A percentile compares a stretch with the other conserved stretches of the same genome.
Conservation (phyloP, 1,139 yeast species). For the Blastobotrys proliferans region DNA sequence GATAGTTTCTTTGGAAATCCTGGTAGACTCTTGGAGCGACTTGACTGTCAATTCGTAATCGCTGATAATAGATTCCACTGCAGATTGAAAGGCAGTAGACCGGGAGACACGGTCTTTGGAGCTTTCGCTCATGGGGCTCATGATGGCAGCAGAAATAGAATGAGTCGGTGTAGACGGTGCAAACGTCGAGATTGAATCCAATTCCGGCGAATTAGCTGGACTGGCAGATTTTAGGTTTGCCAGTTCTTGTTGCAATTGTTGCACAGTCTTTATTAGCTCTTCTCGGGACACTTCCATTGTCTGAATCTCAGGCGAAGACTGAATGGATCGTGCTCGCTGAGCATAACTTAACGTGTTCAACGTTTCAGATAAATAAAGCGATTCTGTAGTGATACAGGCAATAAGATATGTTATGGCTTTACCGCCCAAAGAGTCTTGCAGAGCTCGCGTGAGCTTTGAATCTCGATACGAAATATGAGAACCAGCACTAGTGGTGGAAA, state of each 20-base stretch:
- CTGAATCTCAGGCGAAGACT: slow-evolving; percentile 27
- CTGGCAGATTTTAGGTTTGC: neutral
- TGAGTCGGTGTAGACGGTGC: neutral
- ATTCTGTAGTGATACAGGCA: slow-evolving; percentile 69
- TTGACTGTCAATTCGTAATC: slow-evolving; percentile 27
- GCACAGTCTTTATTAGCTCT: slow-evolving; percentile 21
- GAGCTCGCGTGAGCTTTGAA: slow-evolving; percentile 68
- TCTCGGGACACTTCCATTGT: slow-evolving; percentile 18
- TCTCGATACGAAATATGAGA: slow-evolving; percentile 77
- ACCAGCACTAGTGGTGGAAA: slow-evolving; percentile 46
- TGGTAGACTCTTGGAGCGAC: slow-evolving; percentile 21
- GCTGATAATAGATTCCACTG: slow-evolving; percentile 22
- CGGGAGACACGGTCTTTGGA: slow-evolving; percentile 19
- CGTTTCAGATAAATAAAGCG: slow-evolving; percentile 59
- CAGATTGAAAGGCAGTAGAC: slow-evolving; percentile 22
- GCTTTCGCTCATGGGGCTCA: slow-evolving; percentile 14
- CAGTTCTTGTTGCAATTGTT: slow-evolving; percentile 23
- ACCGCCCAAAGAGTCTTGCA: slow-evolving; percentile 82
- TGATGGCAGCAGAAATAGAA: neutral
- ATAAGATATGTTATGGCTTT: slow-evolving; percentile 71
- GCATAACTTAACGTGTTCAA: slow-evolving; percentile 79
- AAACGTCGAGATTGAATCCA: neutral
- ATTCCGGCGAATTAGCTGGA: slow-evolving; percentile 1
- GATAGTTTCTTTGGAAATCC: slow-evolving; percentile 16
- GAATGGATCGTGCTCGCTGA: slow-evolving; percentile 46